Base-by-base conservation (phyloP, 805 yeast species). In the Teunomyces stri region DNA sequence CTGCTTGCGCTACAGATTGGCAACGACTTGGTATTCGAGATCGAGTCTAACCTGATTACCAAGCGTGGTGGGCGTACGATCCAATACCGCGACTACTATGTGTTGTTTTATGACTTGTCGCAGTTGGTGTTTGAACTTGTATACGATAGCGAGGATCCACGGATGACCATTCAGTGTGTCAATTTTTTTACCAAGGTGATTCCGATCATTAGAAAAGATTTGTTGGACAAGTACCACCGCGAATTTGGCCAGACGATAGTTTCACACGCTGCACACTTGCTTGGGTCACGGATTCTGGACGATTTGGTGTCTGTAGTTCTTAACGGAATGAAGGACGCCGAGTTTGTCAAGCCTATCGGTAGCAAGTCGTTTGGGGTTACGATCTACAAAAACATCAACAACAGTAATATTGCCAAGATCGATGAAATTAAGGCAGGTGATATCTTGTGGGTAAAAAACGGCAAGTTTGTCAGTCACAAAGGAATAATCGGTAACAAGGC, bases 351-450 rank as follows among this genome's bases (percentile, higher is more conserved):
- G 39, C 78, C 87, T 1, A 77, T 88, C 41, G 96, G 89, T 0
- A 63, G 68, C 31, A 81, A 85, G 54, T 77, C 87, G 0, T 87
- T 72, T 62, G 98, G 98, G 34, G 84, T 78, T n/a, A 75, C 79
- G 18, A 75, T 86, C 51, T 90, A 84, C 66, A 70, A 74, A 52
- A 86, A 78, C 53, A 46, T 51, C 45, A 69, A 66, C 53, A 62
- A 66, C 44, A 51, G 51, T 41, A 63, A 60, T 46, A 77, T 81
- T 5, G 66, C 75, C 12, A 82, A 78, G 54, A 57, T 68, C 27
- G 89, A 81, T 46, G 86, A 82, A 35, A 78, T 90, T 46, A 75
- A 79, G 42, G 84, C 95, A 0, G 99, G 99, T 50, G 98, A 94
- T 64, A 75, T 92, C 7, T 66, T 89, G 36, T 87, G 89, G 44